phyloP scores from a whole-genome alignment of 345 rosid genomes.

The Hypericum androsaemum region DNA sequence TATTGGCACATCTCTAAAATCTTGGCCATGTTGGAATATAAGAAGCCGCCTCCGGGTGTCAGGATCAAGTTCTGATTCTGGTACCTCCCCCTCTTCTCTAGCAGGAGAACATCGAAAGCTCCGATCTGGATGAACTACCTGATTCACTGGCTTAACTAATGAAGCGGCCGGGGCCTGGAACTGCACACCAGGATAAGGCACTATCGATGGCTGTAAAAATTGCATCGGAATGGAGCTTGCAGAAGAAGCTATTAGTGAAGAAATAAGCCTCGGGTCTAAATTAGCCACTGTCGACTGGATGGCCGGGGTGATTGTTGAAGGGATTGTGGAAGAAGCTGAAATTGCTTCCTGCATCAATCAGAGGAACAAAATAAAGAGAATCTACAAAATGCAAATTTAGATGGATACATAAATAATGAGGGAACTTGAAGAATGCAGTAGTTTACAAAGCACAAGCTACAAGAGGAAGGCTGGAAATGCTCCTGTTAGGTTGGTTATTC shows the following conservation, averaged over 20 bases:
- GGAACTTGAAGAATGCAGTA: too few species aligned
- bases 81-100: conserved; percentile 98
- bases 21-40: conserved; percentile 96
- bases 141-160: conserved; percentile 48
- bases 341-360: conserved; percentile 56
- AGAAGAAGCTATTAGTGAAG: conserved; percentile 52
- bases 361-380: conserved; percentile 12
- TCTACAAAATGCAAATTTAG: too few species aligned
- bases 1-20: conserved; percentile 60
- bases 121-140: conserved; percentile 44
- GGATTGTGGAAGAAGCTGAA: conserved; percentile 45
- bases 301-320: conserved; percentile 43
- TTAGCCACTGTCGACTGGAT: conserved; percentile 39
- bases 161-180: conserved; percentile 37
- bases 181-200: conserved; percentile 45
- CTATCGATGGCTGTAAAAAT: conserved; percentile 36
- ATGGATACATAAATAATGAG: too few species aligned
- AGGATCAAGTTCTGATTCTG: conserved; percentile 96
- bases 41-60: conserved; percentile 95
- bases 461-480: too few species aligned
- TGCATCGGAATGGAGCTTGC: conserved; percentile 46
- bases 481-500: too few species aligned
- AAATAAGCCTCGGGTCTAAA: conserved; percentile 55
- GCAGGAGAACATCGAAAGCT: conserved; percentile 86
- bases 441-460: too few species aligned